Base-by-base conservation (phyloP, 257 asterid genomes). In the Avicennia marina region DNA sequence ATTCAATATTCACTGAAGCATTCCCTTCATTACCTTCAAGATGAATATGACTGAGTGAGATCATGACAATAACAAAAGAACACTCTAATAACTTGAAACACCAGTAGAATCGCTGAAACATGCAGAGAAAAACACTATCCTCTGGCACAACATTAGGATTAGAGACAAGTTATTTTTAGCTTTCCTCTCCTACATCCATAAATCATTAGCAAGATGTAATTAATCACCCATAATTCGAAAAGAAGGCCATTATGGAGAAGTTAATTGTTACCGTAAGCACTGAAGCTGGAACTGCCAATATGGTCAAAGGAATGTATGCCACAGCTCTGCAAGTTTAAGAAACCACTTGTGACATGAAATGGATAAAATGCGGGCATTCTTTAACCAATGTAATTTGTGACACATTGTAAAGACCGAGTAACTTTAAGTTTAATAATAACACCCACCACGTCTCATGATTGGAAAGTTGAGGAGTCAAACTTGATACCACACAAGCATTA, bases 201-300 rank as follows among this genome's bases (percentile, higher is more conserved):
- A 38, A 46, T 34, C 8, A 56, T 32, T 45, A 16, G 6, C 49
- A 43, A 13, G 16, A 40, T n/a, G 10, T 43, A 22, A 8, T 36
- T 25, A 42, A 11, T 58, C 56, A 44, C 17, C 29, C 53, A 5
- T 33, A 33, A n/a, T 53, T 36, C 12, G 13, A 27, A 32, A 41
- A 46, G 9, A 18, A 29, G 42, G 44, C 1, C 7, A 33, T 5
- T 12, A 27, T 2, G 21, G 29, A 18, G 47, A 54, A 56, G 41
- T 31, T 8, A 36, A 60, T 60, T 68, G 65, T 73, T 78, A 93
- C 98, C 56, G 98, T 91, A 54, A 93, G 87, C 44, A 93, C 65
- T 55, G 98, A 93, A 65, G 98, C 98, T 61, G 98, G 98, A 68
- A 93, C 97, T 43, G 97, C 98, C 72, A 93, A 70, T 64, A 89